Conservation (phyloP, 1,284 basidiomycete species). For the Pseudozyma sp. region DNA sequence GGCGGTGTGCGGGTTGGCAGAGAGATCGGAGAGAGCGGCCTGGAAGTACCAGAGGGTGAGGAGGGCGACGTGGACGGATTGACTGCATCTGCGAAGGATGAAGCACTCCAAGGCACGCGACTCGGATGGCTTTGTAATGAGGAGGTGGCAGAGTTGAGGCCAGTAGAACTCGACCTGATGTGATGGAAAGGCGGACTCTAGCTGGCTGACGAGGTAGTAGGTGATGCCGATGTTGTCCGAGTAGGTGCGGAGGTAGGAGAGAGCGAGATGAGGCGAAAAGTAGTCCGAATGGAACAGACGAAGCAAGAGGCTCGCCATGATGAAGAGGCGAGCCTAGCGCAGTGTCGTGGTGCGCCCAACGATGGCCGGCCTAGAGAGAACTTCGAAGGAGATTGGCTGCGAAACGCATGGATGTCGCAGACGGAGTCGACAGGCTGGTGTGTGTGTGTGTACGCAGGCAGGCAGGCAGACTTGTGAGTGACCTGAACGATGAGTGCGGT, state of each 20-base stretch:
- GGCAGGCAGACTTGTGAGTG: too few species aligned
- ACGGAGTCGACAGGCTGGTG: too few species aligned
- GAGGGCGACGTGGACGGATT: conserved; percentile 65
- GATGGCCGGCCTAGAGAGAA: background rate
- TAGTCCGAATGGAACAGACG: conserved; percentile 67
- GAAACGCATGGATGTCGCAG: too few species aligned
- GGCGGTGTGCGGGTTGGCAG: conserved; percentile 74
- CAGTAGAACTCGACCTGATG: conserved; percentile 67
- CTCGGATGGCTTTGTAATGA: conserved; percentile 62
- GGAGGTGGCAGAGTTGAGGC: conserved; percentile 67
- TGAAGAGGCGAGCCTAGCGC: conserved; percentile 4
- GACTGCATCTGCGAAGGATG: conserved; percentile 62
- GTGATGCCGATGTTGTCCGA: conserved; percentile 68
- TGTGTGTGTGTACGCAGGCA: too few species aligned
- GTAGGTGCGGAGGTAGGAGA: conserved; percentile 65
- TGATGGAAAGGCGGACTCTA: conserved; percentile 54
- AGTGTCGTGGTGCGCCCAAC: background rate
- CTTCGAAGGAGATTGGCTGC: too few species aligned
- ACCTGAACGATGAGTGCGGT: too few species aligned
- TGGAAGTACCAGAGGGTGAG: conserved; percentile 68
- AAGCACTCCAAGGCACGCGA: conserved; percentile 65
- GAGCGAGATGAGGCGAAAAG: conserved; percentile 67
- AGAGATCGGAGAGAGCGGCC: conserved; percentile 64
- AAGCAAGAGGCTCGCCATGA: conserved; percentile 65
- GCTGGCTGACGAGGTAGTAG: conserved; percentile 64